These are phyloP conservation scores for Podospora fimiseda DNA, from an alignment of 495 filamentous ascomycete species.

Conservation along the genomic window DNA sequence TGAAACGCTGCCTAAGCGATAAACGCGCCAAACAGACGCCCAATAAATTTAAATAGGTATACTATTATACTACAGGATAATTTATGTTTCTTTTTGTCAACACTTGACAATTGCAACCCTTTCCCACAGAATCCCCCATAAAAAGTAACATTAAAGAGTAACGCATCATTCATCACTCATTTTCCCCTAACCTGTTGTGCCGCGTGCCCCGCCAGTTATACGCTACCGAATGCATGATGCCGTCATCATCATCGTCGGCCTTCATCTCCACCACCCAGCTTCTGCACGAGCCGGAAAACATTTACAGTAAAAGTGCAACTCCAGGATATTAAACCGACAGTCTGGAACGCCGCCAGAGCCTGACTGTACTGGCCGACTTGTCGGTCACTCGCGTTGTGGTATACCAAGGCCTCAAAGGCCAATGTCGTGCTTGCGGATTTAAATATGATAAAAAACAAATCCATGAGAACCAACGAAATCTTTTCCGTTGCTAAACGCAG, in stretches of 20 bases:
- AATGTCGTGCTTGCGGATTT: slow-evolving; percentile 85
- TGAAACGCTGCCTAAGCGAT: neutral
- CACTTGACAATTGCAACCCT: neutral
- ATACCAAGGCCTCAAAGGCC: slow-evolving; percentile 76
- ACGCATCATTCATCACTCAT: neutral
- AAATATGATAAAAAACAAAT: slow-evolving; percentile 94
- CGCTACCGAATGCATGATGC: neutral
- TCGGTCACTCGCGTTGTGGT: slow-evolving; percentile 45
- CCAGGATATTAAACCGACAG: slow-evolving; percentile 84
- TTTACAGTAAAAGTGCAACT: slow-evolving; percentile 82
- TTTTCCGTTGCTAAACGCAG: slow-evolving; percentile 77
- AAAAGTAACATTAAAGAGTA: neutral
- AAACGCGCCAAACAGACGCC: neutral
- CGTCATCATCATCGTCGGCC: slow-evolving; percentile 1
- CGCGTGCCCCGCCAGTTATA: neutral
- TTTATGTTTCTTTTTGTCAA: too few species aligned
- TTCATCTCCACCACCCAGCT: slow-evolving; percentile 54
- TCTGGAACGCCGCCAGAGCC: slow-evolving; percentile 70
- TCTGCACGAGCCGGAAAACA: slow-evolving; percentile 77
- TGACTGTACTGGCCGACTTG: slow-evolving; percentile 64
- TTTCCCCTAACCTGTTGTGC: neutral
- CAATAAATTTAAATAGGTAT: too few species aligned
- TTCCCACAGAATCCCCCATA: neutral
- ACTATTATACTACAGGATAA: too few species aligned
- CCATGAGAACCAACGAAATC: slow-evolving; percentile 78